Conservation (phyloP, 2,329 filamentous ascomycete genomes). For the Sarocladiaceae sp. region DNA sequence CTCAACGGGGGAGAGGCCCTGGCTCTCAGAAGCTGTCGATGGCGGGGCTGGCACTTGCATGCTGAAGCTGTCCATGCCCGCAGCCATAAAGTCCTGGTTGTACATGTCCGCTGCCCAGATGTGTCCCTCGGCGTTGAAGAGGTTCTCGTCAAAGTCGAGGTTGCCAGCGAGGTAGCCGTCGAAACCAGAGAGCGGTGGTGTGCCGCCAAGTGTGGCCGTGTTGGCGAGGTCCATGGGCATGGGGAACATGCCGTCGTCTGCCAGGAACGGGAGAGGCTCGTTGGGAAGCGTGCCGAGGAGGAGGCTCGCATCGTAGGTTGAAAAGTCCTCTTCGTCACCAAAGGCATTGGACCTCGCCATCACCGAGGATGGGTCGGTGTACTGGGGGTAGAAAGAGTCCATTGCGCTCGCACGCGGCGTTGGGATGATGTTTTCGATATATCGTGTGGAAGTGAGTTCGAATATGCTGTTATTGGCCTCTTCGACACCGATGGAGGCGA, state of each 20-base stretch:
- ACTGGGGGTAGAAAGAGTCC: neutral
- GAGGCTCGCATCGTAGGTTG: neutral
- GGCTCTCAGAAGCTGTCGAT: constrained; percentile 3
- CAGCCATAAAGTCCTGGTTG: neutral
- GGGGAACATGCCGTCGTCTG: neutral
- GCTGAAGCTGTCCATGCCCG: neutral
- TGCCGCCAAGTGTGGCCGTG: neutral
- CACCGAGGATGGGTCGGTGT: neutral
- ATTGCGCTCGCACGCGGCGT: neutral
- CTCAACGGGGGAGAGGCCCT: constrained; percentile 1
- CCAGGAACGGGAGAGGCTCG: constrained; percentile 1
- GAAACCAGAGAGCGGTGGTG: neutral
- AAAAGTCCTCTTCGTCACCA: constrained; percentile 1
- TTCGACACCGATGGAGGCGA: no score
- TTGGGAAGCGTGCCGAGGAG: neutral
- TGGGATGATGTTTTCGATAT: neutral
- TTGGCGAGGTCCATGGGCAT: constrained; percentile 1
- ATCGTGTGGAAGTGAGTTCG: neutral
- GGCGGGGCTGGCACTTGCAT: neutral
- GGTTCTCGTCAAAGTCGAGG: constrained; percentile 6
- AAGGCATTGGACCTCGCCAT: neutral
- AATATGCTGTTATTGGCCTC: neutral
- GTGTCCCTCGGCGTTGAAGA: neutral
- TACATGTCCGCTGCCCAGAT: constrained; percentile 5
- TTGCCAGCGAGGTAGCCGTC: constrained; percentile 6